Base-by-base conservation (phyloP, 805 yeast genomes). In the Saccharomycopsis capsularis region DNA sequence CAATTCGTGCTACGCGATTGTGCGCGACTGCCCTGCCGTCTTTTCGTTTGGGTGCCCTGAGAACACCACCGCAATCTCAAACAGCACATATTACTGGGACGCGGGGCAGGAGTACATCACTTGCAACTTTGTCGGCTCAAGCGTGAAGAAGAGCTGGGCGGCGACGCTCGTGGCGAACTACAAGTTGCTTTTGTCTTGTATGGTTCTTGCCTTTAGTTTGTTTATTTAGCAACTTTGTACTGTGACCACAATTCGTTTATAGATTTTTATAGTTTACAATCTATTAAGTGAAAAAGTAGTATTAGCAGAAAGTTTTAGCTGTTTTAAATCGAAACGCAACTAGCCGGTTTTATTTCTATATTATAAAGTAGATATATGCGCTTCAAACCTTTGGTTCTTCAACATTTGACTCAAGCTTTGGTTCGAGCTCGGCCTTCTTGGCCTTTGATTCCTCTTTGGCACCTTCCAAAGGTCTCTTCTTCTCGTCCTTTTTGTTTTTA, bases 21-120 rank as follows among this genome's bases (percentile, higher is more conserved):
- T 83, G 2, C 73, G 87, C 44, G 84, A 85, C 61, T 91, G 99
- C 62, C 96, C 96, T 1, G 65, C 89, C 0, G 78, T 68, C 27
- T 79, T 91, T 58, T 79, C 78, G 1, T 89, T 91, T 62, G 58
- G 64, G 15, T 93, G 98, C 57, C 98, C 99, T 0, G 57, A 51
- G 1, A 45, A 51, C 18, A 27, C 13, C 22, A 27, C 52, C 3
- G 3, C 18, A 7, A 44, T 34, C 7, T 18, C 35, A 13, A n/a
- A 21, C 4, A 51, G 36, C 30, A 40, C 32, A 11, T 51, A 51
- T 29, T 47, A 47, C 24, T 47, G 52, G 54, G 54, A 51, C 25
- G 29, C 32, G 6, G 52, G 52, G 3, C 6, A 15, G 7, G 37
- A 42, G n/a, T 48, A 51, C 25, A 7, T 44, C 3, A 48, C 51